Evolutionary conservation across 2,329 filamentous ascomycete species (phyloP).

Genomic region (Calonectria hongkongensis): DNA sequence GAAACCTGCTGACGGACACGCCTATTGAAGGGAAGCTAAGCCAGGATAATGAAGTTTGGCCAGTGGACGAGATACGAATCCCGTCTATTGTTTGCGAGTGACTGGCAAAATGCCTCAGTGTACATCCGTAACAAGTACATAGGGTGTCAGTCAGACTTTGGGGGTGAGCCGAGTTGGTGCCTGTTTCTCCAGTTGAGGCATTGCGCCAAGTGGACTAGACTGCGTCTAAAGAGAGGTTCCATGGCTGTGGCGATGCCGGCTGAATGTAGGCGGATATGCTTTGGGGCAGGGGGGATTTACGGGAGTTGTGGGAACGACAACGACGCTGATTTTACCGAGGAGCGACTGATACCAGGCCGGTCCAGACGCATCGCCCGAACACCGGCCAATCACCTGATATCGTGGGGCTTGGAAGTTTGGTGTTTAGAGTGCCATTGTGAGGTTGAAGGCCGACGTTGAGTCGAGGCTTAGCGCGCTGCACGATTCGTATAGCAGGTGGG

Average conservation of each 20-base stretch:
- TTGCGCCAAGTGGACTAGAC: not conserved
- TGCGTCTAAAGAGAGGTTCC: not conserved
- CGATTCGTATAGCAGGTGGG: constrained; percentile 38
- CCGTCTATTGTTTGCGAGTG: not conserved
- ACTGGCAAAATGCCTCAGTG: constrained; percentile 16
- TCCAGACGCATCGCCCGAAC: not conserved
- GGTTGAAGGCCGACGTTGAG: constrained; percentile 9
- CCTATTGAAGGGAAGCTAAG: not conserved
- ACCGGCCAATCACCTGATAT: not conserved
- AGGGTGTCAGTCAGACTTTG: not conserved
- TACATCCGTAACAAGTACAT: not conserved
- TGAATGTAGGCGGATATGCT: not conserved
- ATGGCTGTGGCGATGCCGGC: not conserved
- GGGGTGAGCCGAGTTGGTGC: constrained; percentile 1
- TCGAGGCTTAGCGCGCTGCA: constrained; percentile 38
- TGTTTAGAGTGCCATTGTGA: not conserved
- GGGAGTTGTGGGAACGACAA: not conserved
- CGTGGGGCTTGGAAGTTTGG: not conserved
- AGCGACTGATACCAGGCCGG: not conserved
- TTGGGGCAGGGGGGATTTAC: not conserved
- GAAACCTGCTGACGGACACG: not conserved
- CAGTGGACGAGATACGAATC: not conserved
- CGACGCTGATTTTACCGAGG: not conserved
- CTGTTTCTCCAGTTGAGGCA: not conserved
- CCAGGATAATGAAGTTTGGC: not conserved